phyloP scores from a whole-genome alignment of 2,329 filamentous ascomycete species.

The Colletotrichum caudatum region DNA sequence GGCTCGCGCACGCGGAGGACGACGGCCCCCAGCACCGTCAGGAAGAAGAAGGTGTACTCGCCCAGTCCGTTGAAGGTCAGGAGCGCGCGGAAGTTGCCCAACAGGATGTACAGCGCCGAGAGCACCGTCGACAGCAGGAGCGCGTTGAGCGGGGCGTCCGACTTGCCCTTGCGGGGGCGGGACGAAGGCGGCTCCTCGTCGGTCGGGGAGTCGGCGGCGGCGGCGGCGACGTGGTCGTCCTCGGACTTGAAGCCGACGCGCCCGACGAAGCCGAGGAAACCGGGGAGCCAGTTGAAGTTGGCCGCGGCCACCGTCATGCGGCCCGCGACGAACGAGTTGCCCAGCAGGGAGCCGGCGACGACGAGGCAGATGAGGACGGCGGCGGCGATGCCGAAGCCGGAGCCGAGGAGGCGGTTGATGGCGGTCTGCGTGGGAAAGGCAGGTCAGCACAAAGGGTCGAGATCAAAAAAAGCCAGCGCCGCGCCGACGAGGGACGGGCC shows the following conservation, averaged over 20 bases:
- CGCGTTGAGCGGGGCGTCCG: slow-evolving; percentile 67
- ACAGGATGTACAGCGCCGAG: slow-evolving; percentile 68
- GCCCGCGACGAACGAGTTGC: slow-evolving; percentile 72
- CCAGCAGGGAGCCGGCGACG: slow-evolving; percentile 71
- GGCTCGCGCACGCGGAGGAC: slow-evolving; percentile 69
- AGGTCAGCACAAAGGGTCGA: slow-evolving; percentile 24
- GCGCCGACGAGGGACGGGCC: too few species aligned
- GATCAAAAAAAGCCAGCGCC: too few species aligned
- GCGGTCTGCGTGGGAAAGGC: slow-evolving; percentile 57
- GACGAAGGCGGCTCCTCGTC: slow-evolving; percentile 16
- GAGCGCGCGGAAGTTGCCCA: slow-evolving; percentile 71
- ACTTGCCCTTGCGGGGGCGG: slow-evolving; percentile 42
- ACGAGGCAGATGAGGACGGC: slow-evolving; percentile 70
- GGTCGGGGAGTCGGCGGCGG: slow-evolving; percentile 21
- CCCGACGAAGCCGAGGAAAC: slow-evolving; percentile 59
- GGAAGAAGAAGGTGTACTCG: slow-evolving; percentile 74
- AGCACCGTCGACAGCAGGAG: slow-evolving; percentile 62
- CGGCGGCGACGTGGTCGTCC: not conserved
- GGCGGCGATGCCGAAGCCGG: slow-evolving; percentile 63
- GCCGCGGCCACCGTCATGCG: slow-evolving; percentile 72
- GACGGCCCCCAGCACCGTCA: slow-evolving; percentile 70
- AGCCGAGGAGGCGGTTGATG: slow-evolving; percentile 66
- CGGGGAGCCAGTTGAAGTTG: slow-evolving; percentile 64
- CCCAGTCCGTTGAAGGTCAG: slow-evolving; percentile 71
- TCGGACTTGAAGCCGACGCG: slow-evolving; percentile 50